phyloP scores from a whole-genome alignment of 1,284 basidiomycete species.

The Amylostereum chailletii region DNA sequence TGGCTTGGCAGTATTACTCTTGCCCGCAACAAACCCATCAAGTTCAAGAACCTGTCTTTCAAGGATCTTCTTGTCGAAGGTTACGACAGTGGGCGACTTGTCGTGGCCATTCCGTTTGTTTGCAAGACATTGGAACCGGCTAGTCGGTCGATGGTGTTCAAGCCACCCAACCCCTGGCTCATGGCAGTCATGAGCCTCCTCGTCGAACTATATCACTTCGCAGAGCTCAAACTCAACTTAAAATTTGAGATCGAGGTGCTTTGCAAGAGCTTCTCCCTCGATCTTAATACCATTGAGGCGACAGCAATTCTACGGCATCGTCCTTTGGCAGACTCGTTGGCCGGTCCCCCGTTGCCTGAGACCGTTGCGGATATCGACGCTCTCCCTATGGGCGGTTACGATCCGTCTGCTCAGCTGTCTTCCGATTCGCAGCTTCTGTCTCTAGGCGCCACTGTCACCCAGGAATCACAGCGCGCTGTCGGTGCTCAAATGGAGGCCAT shows the following conservation, averaged over 20 bases:
- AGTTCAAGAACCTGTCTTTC: slow-evolving; percentile 89
- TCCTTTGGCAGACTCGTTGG: slow-evolving; percentile 42
- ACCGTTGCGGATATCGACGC: slow-evolving; percentile 66
- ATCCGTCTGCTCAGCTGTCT: slow-evolving; percentile 36
- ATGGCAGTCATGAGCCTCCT: slow-evolving; percentile 91
- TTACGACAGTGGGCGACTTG: slow-evolving; percentile 85
- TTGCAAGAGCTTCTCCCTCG: slow-evolving; percentile 87
- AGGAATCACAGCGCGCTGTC: slow-evolving; percentile 54
- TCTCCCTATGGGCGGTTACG: slow-evolving; percentile 61
- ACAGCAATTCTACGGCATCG: slow-evolving; percentile 75
- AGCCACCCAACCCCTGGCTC: slow-evolving; percentile 96
- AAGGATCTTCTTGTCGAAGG: slow-evolving; percentile 96
- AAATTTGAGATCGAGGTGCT: slow-evolving; percentile 99
- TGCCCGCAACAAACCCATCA: slow-evolving; percentile 87
- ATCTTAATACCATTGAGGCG: slow-evolving; percentile 82
- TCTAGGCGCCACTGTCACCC: slow-evolving; percentile 43
- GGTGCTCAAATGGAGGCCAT: slow-evolving; percentile 73
- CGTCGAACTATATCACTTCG: slow-evolving; percentile 94
- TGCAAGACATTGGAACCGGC: slow-evolving; percentile 96
- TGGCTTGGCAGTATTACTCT: slow-evolving; percentile 96
- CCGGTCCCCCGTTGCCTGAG: slow-evolving; percentile 55
- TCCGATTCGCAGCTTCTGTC: slow-evolving; percentile 52
- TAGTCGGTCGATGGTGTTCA: slow-evolving; percentile 85
- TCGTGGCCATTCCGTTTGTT: slow-evolving; percentile 96
- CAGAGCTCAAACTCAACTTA: slow-evolving; percentile 92